Evolutionary conservation across 1,284 basidiomycete species (phyloP).

Genomic region (Pseudozyma hubeiensis): DNA sequence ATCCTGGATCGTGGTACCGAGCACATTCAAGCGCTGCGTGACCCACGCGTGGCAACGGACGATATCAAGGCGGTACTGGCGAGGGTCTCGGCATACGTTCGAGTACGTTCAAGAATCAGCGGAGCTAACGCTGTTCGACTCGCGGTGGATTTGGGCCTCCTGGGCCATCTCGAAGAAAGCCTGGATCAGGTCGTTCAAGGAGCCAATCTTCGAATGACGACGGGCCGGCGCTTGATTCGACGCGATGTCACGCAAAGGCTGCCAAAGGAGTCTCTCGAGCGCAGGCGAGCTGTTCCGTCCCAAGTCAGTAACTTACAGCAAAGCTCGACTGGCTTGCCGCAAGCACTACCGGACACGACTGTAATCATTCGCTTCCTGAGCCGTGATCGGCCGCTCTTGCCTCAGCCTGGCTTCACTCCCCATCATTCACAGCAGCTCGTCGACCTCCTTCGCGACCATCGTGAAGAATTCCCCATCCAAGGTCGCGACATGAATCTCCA

Average conservation of each 20-base stretch:
- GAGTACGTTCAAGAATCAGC: not conserved
- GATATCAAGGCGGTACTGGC: not conserved
- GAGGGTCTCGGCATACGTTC: not conserved
- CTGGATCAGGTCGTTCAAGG: slow-evolving; percentile 13
- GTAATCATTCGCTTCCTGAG: not conserved
- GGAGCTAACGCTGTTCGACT: not conserved
- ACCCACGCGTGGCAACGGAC: not conserved
- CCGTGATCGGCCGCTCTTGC: not conserved
- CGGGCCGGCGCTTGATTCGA: not conserved
- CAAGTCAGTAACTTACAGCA: not conserved
- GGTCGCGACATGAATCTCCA: not conserved
- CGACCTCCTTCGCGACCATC: slow-evolving; percentile 1
- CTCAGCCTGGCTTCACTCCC: not conserved
- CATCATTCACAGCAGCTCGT: not conserved
- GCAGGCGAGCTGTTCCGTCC: not conserved
- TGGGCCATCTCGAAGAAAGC: slow-evolving; percentile 10
- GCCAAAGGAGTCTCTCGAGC: not conserved
- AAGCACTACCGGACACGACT: not conserved
- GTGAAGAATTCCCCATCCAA: not conserved
- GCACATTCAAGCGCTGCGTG: not conserved
- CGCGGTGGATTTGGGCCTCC: not conserved
- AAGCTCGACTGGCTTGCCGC: no score
- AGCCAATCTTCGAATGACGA: not conserved
- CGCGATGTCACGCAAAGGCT: not conserved
- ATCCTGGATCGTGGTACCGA: not conserved